A percentile compares a stretch with the other conserved stretches of the same genome.
Evolutionary conservation across 306 rosid genomes (phyloP).

Genomic region (Styphnolobium japonicum): DNA sequence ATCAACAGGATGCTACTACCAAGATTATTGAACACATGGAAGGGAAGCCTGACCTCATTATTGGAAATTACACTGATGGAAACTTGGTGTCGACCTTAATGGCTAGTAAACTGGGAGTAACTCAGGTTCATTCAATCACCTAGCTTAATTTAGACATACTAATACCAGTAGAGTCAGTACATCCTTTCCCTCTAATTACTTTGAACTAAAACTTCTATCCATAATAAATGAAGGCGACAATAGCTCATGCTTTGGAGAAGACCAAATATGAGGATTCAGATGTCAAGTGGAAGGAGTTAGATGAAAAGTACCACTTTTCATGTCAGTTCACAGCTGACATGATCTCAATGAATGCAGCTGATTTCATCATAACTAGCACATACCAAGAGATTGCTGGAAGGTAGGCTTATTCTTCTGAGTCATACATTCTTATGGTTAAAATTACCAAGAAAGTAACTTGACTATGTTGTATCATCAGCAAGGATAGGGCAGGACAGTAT

Average conservation of each 20-base stretch:
- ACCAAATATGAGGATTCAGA: constrained; percentile 90
- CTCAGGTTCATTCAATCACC: constrained; percentile 59
- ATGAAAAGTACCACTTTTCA: constrained; percentile 86
- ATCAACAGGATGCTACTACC: constrained; percentile 60
- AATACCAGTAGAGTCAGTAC: background rate
- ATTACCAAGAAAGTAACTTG: background rate
- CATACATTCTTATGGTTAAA: background rate
- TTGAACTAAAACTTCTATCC: constrained; percentile 26
- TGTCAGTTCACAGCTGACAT: constrained; percentile 81
- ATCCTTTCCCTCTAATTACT: background rate
- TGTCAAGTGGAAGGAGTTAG: constrained; percentile 75
- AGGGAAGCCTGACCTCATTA: constrained; percentile 77
- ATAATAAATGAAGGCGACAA: constrained; percentile 61
- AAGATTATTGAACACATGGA: constrained; percentile 69
- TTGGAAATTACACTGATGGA: constrained; percentile 96
- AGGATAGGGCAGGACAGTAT: constrained; percentile 74
- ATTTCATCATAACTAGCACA: constrained; percentile 86
- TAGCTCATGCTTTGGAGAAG: constrained; percentile 93
- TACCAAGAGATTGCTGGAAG: constrained; percentile 94
- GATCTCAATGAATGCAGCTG: constrained; percentile 83
- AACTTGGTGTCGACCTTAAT: constrained; percentile 84
- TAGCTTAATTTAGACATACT: background rate
- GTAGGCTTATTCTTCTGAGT: constrained; percentile 31
- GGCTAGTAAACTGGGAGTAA: constrained; percentile 82
- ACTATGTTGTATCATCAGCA: constrained; percentile 41